phyloP scores from a whole-genome alignment of 495 filamentous ascomycete species.

The Rhypophila decipiens region DNA sequence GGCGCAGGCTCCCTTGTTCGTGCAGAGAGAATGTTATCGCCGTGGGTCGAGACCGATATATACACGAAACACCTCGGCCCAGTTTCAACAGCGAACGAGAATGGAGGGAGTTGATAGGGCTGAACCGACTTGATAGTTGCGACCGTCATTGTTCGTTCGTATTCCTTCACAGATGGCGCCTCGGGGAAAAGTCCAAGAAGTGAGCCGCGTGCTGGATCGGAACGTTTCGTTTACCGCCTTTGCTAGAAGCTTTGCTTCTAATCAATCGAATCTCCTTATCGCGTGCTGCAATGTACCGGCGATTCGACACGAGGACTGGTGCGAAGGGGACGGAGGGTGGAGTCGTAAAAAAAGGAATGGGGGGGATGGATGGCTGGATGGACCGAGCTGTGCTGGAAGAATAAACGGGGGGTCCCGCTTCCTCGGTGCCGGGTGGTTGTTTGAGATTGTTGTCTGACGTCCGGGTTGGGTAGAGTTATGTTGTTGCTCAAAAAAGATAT shows the following conservation, averaged over 20 bases:
- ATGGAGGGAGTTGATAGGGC: constrained; percentile 10
- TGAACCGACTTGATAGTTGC: constrained; percentile 74
- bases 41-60: background rate
- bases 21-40: background rate
- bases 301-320: constrained; percentile 12
- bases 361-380: too few species aligned
- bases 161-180: constrained; percentile 17
- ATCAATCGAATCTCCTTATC: constrained; percentile 20
- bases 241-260: constrained; percentile 12
- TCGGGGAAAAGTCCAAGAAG: constrained; percentile 16
- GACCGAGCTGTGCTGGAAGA: constrained; percentile 9
- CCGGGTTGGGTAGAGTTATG: background rate
- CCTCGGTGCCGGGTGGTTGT: background rate
- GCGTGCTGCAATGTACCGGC: constrained; percentile 16
- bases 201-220: constrained; percentile 13
- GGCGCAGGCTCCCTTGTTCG: background rate
- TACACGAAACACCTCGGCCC: background rate
- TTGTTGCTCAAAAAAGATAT: background rate
- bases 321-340: constrained; percentile 24
- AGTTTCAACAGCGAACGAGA: background rate
- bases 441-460: background rate
- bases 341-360: constrained; percentile 13
- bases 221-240: constrained; percentile 6
- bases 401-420: constrained; percentile 2
- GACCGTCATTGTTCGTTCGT: constrained; percentile 66